Conservation (phyloP, 306 rosid species). For the Vicia faba region DNA sequence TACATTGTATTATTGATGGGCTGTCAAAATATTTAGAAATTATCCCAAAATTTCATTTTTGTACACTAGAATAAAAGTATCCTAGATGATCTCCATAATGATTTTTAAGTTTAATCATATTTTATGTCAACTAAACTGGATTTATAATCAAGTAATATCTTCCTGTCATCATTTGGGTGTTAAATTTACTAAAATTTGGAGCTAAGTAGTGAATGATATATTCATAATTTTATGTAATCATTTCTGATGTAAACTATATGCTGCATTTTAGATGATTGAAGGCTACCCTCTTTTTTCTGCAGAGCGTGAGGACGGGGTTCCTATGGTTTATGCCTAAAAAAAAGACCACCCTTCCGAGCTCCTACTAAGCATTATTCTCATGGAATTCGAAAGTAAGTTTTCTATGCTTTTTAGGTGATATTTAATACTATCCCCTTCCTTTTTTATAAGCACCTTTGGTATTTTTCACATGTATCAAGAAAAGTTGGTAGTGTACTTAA, state of each 20-base stretch:
- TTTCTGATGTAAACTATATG: slow-evolving; percentile 38
- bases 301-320: slow-evolving; percentile 69
- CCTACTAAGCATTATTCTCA: slow-evolving; percentile 68
- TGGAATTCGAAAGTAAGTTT: slow-evolving; percentile 77
- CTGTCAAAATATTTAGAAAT: not conserved
- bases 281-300: slow-evolving; percentile 72
- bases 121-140: not conserved
- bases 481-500: not conserved
- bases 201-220: slow-evolving; percentile 1
- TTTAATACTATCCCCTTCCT: not conserved
- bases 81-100: no score
- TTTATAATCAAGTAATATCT: not conserved
- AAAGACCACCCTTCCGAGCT: slow-evolving; percentile 84
- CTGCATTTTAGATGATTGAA: slow-evolving; percentile 79
- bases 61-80: not conserved
- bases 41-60: no score
- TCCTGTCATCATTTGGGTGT: not conserved
- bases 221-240: slow-evolving; percentile 29
- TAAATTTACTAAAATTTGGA: not conserved
- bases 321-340: slow-evolving; percentile 58
- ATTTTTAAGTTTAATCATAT: not conserved
- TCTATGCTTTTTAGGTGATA: slow-evolving; percentile 9
- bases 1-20: not conserved
- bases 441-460: not conserved
- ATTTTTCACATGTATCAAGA: not conserved